A percentile compares a stretch with the other conserved stretches of the same genome.
phyloP scores from a whole-genome alignment of 2,329 filamentous ascomycete species.

The Colletotrichum filicis region DNA sequence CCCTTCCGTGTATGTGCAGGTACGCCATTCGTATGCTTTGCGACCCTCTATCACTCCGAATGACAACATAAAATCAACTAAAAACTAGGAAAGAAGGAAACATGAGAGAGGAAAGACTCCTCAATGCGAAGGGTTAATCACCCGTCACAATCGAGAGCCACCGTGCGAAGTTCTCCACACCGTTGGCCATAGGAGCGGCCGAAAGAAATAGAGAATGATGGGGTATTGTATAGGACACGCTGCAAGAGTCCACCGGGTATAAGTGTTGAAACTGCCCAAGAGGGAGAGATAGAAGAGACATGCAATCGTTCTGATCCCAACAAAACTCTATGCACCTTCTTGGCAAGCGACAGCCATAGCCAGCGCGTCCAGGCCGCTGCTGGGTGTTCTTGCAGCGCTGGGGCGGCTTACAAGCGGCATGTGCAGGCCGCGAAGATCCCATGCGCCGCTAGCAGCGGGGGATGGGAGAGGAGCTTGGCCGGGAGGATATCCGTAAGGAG shows the following conservation, averaged over 20 bases:
- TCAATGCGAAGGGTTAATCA: not conserved
- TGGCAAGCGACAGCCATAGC: slow-evolving; percentile 66
- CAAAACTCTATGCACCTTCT: slow-evolving; percentile 45
- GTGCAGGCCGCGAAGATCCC: slow-evolving; percentile 60
- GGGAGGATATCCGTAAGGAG: slow-evolving; percentile 45
- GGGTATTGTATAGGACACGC: not conserved
- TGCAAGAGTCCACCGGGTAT: not conserved
- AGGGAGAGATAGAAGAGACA: not conserved
- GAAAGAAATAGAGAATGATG: not conserved
- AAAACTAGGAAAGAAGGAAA: not conserved
- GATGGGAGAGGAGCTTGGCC: slow-evolving; percentile 48
- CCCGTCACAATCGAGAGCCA: not conserved
- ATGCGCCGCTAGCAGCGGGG: slow-evolving; percentile 47
- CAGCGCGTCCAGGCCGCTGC: slow-evolving; percentile 64
- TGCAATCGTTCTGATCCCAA: not conserved
- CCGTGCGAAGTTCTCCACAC: not conserved
- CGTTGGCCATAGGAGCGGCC: slow-evolving; percentile 6
- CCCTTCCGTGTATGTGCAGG: slow-evolving; percentile 32
- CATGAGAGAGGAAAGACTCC: not conserved
- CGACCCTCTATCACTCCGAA: slow-evolving; percentile 25
- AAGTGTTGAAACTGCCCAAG: not conserved
- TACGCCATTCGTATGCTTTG: slow-evolving; percentile 36
- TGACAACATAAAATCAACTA: slow-evolving; percentile 9
- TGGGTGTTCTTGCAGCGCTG: slow-evolving; percentile 53
- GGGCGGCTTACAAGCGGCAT: slow-evolving; percentile 59